Percentiles rank a stretch among this genome's conserved stretches.
Evolutionary conservation across 192 early-diverging fungal genomes (phyloP).

Genomic region (Backusella circina): DNA sequence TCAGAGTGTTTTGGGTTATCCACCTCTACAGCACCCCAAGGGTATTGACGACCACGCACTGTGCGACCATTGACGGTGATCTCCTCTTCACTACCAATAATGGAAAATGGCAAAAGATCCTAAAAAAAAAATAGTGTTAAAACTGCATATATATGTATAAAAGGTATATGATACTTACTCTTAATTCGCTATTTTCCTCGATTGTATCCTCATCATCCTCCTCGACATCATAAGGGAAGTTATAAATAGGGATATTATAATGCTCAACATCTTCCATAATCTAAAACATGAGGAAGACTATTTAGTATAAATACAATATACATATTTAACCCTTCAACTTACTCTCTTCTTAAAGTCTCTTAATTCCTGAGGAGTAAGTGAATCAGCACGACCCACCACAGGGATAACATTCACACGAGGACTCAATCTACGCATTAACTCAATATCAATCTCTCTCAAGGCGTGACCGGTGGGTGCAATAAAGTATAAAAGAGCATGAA

Average conservation of each 20-base stretch:
- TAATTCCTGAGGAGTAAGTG: conserved; percentile 83
- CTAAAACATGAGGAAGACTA: too few relatives aligned
- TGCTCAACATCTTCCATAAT: conserved; percentile 96
- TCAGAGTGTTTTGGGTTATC: conserved; percentile 97
- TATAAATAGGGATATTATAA: conserved; percentile 96
- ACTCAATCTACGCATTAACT: conserved; percentile 89
- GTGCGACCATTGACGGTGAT: conserved; percentile 80
- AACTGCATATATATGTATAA: not conserved
- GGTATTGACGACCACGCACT: conserved; percentile 89
- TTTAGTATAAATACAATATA: conserved; percentile 40
- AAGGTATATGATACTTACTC: conserved; percentile 24
- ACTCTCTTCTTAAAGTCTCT: conserved; percentile 82
- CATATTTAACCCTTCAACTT: conserved; percentile 15
- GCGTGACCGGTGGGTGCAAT: conserved; percentile 95
- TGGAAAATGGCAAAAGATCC: conserved; percentile 87
- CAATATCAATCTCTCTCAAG: conserved; percentile 94
- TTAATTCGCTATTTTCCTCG: conserved; percentile 96
- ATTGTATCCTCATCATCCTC: conserved; percentile 98
- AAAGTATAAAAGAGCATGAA: conserved; percentile 97
- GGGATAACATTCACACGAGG: conserved; percentile 95
- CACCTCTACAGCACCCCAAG: conserved; percentile 97
- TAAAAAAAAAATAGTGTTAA: not conserved
- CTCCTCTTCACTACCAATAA: conserved; percentile 94
- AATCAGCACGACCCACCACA: conserved; percentile 90
- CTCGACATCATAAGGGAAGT: conserved; percentile 92